These are phyloP conservation scores for rapeseed (Brassica napus) DNA, from an alignment of 345 rosid species.

Conservation along the genomic window DNA sequence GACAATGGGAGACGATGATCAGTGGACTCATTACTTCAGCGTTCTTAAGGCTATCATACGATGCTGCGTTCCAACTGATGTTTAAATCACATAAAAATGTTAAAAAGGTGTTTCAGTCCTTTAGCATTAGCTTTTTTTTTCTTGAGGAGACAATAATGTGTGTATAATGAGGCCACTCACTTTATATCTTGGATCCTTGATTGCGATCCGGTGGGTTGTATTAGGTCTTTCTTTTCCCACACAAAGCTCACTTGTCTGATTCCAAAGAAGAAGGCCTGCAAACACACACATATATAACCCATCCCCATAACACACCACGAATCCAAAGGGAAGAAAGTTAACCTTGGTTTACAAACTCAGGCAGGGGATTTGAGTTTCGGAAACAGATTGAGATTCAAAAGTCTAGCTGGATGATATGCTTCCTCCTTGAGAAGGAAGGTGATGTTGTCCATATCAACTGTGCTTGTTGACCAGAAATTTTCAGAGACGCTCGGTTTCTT, in stretches of 20 bases:
- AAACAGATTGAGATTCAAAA: conserved; percentile 41
- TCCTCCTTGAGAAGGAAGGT: conserved; percentile 54
- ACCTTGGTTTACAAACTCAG: conserved; percentile 75
- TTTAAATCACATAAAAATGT: background rate
- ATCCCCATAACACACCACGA: background rate
- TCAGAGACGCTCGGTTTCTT: conserved; percentile 50
- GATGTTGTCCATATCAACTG: too few relatives aligned
- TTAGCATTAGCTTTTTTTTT: background rate
- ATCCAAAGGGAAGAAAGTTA: conserved; percentile 30
- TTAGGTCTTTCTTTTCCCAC: conserved; percentile 53
- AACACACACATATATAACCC: conserved; percentile 17
- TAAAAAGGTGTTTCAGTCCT: background rate
- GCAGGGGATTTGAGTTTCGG: conserved; percentile 44
- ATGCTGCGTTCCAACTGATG: background rate
- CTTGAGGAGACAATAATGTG: background rate
- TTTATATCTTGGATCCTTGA: conserved; percentile 65
- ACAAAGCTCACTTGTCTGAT: conserved; percentile 76
- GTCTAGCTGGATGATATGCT: conserved; percentile 63
- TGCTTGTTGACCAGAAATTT: conserved; percentile 53
- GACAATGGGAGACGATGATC: background rate
- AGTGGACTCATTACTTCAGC: background rate
- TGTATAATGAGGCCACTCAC: conserved; percentile 43
- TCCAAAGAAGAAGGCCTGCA: conserved; percentile 80
- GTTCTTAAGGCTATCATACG: background rate
- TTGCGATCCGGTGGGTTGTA: conserved; percentile 24